Base-by-base conservation (phyloP, 2,329 filamentous ascomycete species). In the Paecilomyces variotii region DNA sequence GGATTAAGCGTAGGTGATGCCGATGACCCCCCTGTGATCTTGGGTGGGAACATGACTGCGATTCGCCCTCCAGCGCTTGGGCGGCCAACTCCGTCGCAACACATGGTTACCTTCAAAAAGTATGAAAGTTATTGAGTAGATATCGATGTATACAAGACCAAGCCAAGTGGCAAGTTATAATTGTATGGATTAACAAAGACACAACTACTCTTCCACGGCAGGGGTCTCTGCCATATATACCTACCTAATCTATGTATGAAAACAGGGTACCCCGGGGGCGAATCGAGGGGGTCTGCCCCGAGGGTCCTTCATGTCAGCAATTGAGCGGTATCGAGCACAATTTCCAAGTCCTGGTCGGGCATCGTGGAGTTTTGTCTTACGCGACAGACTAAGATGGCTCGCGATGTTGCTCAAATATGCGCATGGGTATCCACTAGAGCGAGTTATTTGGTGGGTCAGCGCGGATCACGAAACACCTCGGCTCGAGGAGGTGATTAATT, bases 51-150 rank as follows among this genome's bases (percentile, higher is more conserved):
- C 14, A 74, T 65, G 50, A 73, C 67, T 32, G 71, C 71, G 57
- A 74, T 72, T 52, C 66, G 68, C 10, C 68, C 66, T 32, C 70
- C 73, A 27, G 66, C 78, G 27, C 81, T 81, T 12, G 66, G 81
- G 25, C 68, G 85, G 54, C 70, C 66, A 9, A 80, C 80, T 0
- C 71, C 52, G 11, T 57, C 56, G 14, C 56, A 77, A 3, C 84
- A 84, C 24, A 78, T 86, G n/a, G 64, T 81, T 54, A 65, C 80
- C 45, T 10, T 45, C 3, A 34, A 12, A 7, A 34, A 45, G n/a
- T n/a, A 39, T n/a, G n/a, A 12, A 12, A 34, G 32, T 12, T 19
- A 14, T 19, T 24, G 4, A 5, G 6, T n/a, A 28, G 60, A 60
- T 53, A 54, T 53, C 34, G 10, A 27, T 58, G 5, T 19, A 12